Evolutionary conservation across 2,329 filamentous ascomycete genomes (phyloP), one percentile per base, ranked within the genome.

Genomic region (Monilinia fructigena): DNA sequence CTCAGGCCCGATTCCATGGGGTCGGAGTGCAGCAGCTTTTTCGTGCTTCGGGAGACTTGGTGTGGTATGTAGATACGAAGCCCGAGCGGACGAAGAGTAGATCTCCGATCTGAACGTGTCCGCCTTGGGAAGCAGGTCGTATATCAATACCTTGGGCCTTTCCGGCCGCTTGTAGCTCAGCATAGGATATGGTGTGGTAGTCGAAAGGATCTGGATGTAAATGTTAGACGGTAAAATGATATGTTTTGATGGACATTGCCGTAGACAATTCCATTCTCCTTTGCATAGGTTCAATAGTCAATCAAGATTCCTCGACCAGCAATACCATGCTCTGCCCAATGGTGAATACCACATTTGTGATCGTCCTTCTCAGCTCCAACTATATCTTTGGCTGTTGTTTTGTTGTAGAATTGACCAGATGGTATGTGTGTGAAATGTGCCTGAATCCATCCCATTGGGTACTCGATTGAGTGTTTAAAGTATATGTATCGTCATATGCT

Each of bases 401-500:
- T 70, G 48, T 75, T 76, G 45, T 76, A 75, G 53, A 75, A 76
- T 3, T 69, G 71, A 11, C 65, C 35, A 3, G 68, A 70, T 7
- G 72, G 67, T 1, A 73, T 52, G 62, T 73, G 62, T 73, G 70
- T 47, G 72, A 68, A 10, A 75, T 69, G 55, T 84, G 82, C 64
- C 83, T 78, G 35, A 85, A 75, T 0, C 83, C 83, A 70, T 86
- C 84, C 83, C 83, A 87, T 74, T 87, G 85, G 54, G 81, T 83
- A 48, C 82, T 83, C 10, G 80, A 80, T 74, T 86, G 85, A 0
- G 84, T 82, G 74, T 87, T 87, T 70, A 86, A 83, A 0, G 79
- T 80, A 80, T 85, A 84, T 40, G 82, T 77, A 74, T 89, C 86
- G 72, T 89, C 86, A 72, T 89, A 87, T 35, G 86, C 74, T n/a